These are phyloP conservation scores for Pseudonectria foliicola DNA, from an alignment of 2,329 filamentous ascomycete species.

Conservation along the genomic window DNA sequence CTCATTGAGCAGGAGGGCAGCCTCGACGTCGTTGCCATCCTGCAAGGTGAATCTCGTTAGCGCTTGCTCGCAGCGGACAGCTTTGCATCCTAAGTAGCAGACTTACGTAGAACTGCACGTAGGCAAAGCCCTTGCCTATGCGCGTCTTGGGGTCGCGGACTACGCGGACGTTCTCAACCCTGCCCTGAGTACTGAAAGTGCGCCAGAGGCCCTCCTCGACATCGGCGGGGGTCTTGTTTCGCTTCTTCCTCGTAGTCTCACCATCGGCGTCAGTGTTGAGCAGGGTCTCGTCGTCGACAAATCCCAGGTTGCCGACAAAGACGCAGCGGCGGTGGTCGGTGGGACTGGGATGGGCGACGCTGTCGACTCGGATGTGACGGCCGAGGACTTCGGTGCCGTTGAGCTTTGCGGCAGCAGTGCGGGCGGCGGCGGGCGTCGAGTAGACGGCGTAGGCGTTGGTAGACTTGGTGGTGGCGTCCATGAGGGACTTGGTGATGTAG, in stretches of 20 bases:
- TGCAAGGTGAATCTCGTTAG: conserved; percentile 25
- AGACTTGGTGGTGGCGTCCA: conserved; percentile 84
- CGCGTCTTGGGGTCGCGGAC: conserved; percentile 83
- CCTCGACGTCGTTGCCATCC: conserved; percentile 81
- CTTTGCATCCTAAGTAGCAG: background rate
- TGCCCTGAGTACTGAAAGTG: conserved; percentile 66
- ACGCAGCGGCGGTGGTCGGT: conserved; percentile 84
- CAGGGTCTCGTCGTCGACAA: conserved; percentile 84
- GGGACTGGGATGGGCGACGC: conserved; percentile 76
- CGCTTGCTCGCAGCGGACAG: conserved; percentile 1
- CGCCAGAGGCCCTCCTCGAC: conserved; percentile 90
- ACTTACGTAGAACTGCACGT: conserved; percentile 81
- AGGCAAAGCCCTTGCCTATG: conserved; percentile 94
- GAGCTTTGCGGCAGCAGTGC: conserved; percentile 66
- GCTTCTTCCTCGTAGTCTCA: conserved; percentile 63
- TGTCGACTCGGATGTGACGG: conserved; percentile 85
- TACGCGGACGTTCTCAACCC: conserved; percentile 88
- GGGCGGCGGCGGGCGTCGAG: conserved; percentile 65
- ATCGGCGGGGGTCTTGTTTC: conserved; percentile 69
- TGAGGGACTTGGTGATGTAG: conserved; percentile 82
- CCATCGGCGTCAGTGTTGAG: conserved; percentile 58
- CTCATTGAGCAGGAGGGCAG: conserved; percentile 78
- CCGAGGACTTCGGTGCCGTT: conserved; percentile 81
- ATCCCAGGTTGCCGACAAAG: conserved; percentile 93
- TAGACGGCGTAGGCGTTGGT: conserved; percentile 95